Base-by-base conservation (phyloP, 2,329 filamentous ascomycete genomes). In the Phialocephala sp. region DNA sequence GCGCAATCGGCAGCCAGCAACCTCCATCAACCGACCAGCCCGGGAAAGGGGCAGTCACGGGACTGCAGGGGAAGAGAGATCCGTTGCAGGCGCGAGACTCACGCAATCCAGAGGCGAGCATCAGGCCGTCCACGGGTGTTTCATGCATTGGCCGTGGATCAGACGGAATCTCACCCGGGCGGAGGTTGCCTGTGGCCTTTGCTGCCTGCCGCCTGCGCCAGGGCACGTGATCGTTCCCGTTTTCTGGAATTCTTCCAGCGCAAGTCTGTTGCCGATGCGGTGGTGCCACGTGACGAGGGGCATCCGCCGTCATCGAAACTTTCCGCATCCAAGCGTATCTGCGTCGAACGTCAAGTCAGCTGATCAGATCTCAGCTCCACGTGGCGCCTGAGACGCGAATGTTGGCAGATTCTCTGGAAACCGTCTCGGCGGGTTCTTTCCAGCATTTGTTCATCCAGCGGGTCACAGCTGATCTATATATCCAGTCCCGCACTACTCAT, bases 271-370 rank as follows among this genome's bases (percentile, higher is more conserved):
- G 43, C 43, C 43, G 3, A 6, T 2, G 15, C 43, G 37, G n/a
- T 45, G 15, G 43, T 45, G n/a, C 43, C 43, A 14, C 43, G 24
- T 14, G 50, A 18, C 8, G 12, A 27, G 22, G 50, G 27, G 55
- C 54, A 39, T n/a, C n/a, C n/a, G n/a, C n/a, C n/a, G 32, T 20
- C 8, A 39, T 57, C 35, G 55, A 57, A 57, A 57, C 55, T 57
- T 57, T 57, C 35, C n/a, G 35, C 32, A 39, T 24, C 55, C 55
- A 37, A 41, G 35, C 55, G 55, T 57, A 22, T n/a, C n/a, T n/a
- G n/a, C n/a, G n/a, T n/a, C n/a, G 18, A 32, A 18, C 50, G 27
- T 54, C 50, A 32, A 15, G 27, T 35, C 24, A 11, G 45, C 41
- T 54, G 35, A 54, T 54, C 50, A 54, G 50, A 54, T 54, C 47